phyloP scores from a whole-genome alignment of 768 basidiomycete genomes.

The Saitozyma sp. region DNA sequence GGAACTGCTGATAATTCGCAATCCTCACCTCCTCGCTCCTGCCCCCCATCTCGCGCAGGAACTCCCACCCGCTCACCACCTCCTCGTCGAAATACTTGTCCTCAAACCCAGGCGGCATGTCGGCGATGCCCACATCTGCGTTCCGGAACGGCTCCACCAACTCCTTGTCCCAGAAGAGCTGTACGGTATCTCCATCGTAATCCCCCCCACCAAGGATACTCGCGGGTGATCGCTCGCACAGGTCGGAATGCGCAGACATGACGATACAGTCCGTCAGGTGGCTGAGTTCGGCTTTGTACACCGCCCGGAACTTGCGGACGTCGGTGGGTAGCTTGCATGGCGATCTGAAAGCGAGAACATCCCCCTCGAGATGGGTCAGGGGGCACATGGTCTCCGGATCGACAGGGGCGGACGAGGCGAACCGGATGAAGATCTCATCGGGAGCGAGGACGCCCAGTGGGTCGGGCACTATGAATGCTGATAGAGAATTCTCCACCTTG shows the following conservation, averaged over 20 bases:
- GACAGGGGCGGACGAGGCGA: constrained; percentile 19
- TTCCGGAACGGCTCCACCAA: constrained; percentile 32
- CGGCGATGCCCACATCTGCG: constrained; percentile 22
- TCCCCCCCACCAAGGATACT: constrained; percentile 41
- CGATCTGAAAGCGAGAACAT: constrained; percentile 31
- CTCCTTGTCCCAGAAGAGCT: constrained; percentile 29
- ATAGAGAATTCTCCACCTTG: constrained; percentile 27
- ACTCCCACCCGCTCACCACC: constrained; percentile 26
- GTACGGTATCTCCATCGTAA: constrained; percentile 46
- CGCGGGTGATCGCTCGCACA: constrained; percentile 35
- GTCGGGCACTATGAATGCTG: constrained; percentile 43
- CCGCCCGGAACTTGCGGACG: constrained; percentile 35
- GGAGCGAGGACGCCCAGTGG: constrained; percentile 21
- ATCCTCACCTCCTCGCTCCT: constrained; percentile 18
- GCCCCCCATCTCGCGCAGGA: constrained; percentile 15
- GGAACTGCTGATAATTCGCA: constrained; percentile 25
- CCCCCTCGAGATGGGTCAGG: constrained; percentile 23
- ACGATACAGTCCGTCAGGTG: constrained; percentile 42
- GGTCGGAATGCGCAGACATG: constrained; percentile 27
- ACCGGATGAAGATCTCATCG: constrained; percentile 33
- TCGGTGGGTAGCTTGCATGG: constrained; percentile 47
- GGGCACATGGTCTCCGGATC: constrained; percentile 27
- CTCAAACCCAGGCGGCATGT: constrained; percentile 24
- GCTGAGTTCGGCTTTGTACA: constrained; percentile 31
- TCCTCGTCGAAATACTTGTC: constrained; percentile 37